Base-by-base conservation (phyloP, 805 yeast species). In the Starmerella lactis-condensi region DNA sequence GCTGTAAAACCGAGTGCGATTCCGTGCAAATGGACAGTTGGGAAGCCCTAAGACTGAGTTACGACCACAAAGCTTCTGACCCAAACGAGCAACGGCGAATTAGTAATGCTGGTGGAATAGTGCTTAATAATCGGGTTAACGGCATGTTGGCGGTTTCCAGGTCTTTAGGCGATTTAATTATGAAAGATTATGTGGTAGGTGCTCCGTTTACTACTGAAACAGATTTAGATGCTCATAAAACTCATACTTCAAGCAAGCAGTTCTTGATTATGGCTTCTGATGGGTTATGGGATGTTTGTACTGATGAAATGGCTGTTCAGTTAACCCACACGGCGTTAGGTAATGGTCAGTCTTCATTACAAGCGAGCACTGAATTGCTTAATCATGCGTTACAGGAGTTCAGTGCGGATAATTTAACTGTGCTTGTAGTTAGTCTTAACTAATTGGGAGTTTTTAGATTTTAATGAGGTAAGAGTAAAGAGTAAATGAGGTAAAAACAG, bases 141-240 rank as follows among this genome's bases (percentile, higher is more conserved):
- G 98, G 96, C 3, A 82, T 85, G 53, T 62, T 89, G 30, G 96
- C 96, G 0, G 93, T 85, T 8, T 81, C 94, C 2, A 61, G 98
- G 39, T 75, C 96, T 2, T 60, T 85, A 26, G 98, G 98, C 13
- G 96, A 85, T 51, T 64, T 73, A n/a, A 83, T 79, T 52, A 75
- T 85, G 69, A 91, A 85, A 51, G 76, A 73, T 31, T 58, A 78
- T 35, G 94, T 85, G 13, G 69, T 81, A 20, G 93, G 94, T 0
- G 69, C 72, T 33, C 98, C 98, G 1, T 85, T 75, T 48, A 85
- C 98, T 0, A 79, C 96, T 0, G 69, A 81, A 28, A 81, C 92
- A 1, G 81, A 72, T 45, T 60, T 89, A 19, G 62, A 62, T 16
- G 53, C 53, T 1, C 60, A 57, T 8, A 94, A 83, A 51, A 93